A percentile compares a stretch with the other conserved stretches of the same genome.
These are phyloP conservation scores for Microascus cirrosus DNA, from an alignment of 2,329 filamentous ascomycete genomes.

Conservation along the genomic window DNA sequence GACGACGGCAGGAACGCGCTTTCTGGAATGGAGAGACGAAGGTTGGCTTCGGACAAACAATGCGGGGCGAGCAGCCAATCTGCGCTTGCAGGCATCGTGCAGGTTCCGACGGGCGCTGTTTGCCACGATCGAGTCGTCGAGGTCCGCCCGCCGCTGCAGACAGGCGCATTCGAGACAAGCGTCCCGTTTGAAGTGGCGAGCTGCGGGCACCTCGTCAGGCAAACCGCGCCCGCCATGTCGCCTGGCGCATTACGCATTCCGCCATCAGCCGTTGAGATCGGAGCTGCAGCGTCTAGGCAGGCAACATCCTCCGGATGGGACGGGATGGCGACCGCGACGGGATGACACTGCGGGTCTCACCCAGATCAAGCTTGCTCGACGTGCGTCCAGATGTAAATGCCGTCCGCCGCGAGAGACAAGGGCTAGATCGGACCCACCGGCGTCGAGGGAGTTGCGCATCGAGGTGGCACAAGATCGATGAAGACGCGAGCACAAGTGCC, in stretches of 20 bases:
- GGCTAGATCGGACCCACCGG: neutral
- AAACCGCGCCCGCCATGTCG: neutral
- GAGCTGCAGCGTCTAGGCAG: neutral
- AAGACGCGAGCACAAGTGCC: neutral
- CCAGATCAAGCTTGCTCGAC: neutral
- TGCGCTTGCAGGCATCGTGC: neutral
- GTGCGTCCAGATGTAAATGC: neutral
- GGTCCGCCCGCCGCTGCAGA: neutral
- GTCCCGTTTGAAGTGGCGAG: neutral
- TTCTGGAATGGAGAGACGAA: neutral
- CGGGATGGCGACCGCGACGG: neutral
- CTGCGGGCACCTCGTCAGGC: neutral
- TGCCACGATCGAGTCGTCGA: neutral
- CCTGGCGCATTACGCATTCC: neutral
- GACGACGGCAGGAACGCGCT: neutral
- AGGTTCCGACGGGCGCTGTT: neutral
- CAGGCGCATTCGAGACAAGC: neutral
- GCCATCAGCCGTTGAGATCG: neutral
- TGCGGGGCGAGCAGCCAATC: neutral
- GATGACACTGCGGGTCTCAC: neutral
- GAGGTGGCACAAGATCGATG: neutral
- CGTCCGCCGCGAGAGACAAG: neutral
- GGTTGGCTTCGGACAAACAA: neutral
- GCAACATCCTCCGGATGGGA: neutral
- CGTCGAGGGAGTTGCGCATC: neutral